phyloP scores from a whole-genome alignment of 2,329 filamentous ascomycete species.

The Beauveria sp. region DNA sequence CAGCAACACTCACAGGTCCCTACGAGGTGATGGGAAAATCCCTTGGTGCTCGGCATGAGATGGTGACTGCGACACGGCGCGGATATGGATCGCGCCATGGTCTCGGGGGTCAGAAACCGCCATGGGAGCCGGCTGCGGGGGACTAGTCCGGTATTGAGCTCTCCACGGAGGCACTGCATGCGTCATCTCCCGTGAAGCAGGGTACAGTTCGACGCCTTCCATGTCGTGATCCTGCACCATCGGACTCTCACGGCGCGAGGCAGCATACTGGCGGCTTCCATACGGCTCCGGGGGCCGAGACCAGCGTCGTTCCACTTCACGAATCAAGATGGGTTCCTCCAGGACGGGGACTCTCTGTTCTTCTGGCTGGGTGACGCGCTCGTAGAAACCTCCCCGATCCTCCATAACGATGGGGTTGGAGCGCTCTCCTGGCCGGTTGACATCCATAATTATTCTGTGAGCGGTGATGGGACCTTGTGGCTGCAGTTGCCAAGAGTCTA shows the following conservation, averaged over 20 bases:
- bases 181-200: neutral
- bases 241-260: neutral
- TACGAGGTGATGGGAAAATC: conserved; percentile 6
- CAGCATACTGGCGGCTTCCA: neutral
- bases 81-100: neutral
- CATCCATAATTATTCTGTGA: conserved; percentile 24
- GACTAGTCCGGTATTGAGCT: neutral
- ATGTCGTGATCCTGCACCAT: conserved; percentile 5
- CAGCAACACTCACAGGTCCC: conserved; percentile 9
- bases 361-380: conserved; percentile 21
- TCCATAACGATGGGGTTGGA: conserved; percentile 32
- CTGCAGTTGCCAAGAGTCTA: conserved; percentile 8
- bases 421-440: conserved; percentile 22
- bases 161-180: neutral
- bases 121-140: neutral
- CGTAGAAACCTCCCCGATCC: conserved; percentile 30
- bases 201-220: conserved; percentile 2
- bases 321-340: conserved; percentile 13
- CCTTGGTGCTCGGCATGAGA: neutral
- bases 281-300: conserved; percentile 3
- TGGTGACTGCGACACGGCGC: neutral
- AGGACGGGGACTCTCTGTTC: conserved; percentile 12
- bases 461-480: conserved; percentile 15
- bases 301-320: conserved; percentile 9
- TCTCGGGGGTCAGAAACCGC: neutral